phyloP scores from a whole-genome alignment of 140 eudicot genomes.

The Anethum foeniculum region DNA sequence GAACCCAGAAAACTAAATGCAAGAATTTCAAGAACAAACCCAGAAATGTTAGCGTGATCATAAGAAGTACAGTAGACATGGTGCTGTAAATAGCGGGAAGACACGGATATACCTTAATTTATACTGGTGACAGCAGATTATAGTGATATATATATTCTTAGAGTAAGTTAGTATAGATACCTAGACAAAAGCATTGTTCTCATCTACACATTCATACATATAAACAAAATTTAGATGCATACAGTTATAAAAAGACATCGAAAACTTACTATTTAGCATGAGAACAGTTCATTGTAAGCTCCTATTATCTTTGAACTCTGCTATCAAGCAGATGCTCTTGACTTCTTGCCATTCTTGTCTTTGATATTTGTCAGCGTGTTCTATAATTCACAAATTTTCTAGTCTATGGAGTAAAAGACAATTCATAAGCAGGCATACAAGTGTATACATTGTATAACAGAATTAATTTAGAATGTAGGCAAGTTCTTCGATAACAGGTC shows the following conservation, averaged over 20 bases:
- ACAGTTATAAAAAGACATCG: background rate
- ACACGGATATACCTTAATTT: background rate
- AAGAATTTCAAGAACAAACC: slow-evolving; percentile 18
- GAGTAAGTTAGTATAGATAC: background rate
- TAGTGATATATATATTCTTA: background rate
- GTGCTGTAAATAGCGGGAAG: background rate
- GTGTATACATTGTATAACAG: background rate
- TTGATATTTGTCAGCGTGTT: background rate
- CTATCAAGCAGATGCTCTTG: background rate
- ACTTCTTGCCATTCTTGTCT: background rate
- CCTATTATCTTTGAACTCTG: background rate
- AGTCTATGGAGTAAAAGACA: background rate
- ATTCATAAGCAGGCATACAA: background rate
- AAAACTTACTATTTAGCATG: background rate
- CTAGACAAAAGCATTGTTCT: slow-evolving; percentile 6
- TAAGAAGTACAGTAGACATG: slow-evolving; percentile 16
- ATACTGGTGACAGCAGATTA: background rate
- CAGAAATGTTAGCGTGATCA: slow-evolving; percentile 9
- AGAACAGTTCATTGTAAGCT: background rate
- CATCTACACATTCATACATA: background rate
- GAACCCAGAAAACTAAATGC: slow-evolving; percentile 35
- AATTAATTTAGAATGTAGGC: background rate
- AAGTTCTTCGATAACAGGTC: background rate
- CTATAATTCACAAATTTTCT: background rate
- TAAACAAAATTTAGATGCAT: background rate